phyloP scores from a whole-genome alignment of 208 protist species.

The Leishmania mexicana region DNA sequence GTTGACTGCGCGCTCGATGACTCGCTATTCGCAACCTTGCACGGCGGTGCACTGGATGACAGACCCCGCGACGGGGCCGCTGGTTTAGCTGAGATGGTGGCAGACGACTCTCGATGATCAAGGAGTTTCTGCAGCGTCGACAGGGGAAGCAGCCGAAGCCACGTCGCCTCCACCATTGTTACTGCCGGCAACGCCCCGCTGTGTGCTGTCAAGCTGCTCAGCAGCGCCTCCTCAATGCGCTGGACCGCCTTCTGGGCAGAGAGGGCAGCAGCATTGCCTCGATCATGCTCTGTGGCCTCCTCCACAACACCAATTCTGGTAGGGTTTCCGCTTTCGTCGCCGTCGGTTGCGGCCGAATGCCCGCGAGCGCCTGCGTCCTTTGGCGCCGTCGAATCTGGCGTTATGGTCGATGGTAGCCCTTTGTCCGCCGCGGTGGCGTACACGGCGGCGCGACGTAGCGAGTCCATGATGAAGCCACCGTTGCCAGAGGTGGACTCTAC shows the following conservation, averaged over 20 bases:
- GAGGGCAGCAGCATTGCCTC: not conserved
- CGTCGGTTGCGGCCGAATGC: not conserved
- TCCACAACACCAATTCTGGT: not conserved
- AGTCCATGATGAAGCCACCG: slow-evolving; percentile 7
- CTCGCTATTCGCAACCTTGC: not conserved
- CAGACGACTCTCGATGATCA: not conserved
- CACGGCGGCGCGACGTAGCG: slow-evolving; percentile 8
- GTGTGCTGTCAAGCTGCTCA: slow-evolving; percentile 15
- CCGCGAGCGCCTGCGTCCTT: not conserved
- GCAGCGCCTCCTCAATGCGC: slow-evolving; percentile 13
- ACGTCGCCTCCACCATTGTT: slow-evolving; percentile 27
- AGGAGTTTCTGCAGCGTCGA: not conserved
- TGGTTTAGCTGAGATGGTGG: not conserved
- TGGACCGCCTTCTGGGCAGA: not conserved
- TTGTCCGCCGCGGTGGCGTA: not conserved
- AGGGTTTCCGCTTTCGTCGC: not conserved
- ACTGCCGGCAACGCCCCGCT: slow-evolving; percentile 4
- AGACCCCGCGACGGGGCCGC: not conserved
- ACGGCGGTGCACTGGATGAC: not conserved
- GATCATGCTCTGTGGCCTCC: not conserved
- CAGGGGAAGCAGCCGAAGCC: slow-evolving; percentile 23
- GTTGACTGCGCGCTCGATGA: not conserved
- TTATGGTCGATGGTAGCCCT: not conserved
- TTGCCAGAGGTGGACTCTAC: not conserved
- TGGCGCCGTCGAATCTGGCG: not conserved